Conservation (phyloP, 2,329 filamentous ascomycete species). For the Colletotrichum camelliae region DNA sequence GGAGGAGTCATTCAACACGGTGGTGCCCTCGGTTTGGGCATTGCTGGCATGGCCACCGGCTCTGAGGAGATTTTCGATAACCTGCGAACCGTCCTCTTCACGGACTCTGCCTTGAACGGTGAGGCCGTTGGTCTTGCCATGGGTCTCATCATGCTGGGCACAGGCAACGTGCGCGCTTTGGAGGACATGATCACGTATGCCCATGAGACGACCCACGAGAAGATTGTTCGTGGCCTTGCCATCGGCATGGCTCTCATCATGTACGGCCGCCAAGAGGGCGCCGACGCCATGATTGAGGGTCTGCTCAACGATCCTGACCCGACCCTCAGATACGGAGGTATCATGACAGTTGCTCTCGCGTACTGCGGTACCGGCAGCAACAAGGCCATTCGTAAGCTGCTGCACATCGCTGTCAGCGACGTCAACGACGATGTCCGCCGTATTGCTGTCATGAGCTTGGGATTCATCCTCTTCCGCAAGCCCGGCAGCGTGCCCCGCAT, state of each 20-base stretch:
- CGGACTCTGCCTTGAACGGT: conserved; percentile 94
- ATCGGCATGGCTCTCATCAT: conserved; percentile 98
- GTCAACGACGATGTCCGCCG: conserved; percentile 97
- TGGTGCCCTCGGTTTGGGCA: conserved; percentile 91
- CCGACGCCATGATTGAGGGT: conserved; percentile 92
- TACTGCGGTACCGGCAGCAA: conserved; percentile 98
- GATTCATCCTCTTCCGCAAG: conserved; percentile 98
- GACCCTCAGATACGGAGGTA: conserved; percentile 92
- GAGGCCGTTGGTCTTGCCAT: conserved; percentile 95
- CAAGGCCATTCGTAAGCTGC: conserved; percentile 94
- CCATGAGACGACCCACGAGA: conserved; percentile 97
- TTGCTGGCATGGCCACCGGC: conserved; percentile 96
- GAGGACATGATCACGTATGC: conserved; percentile 98
- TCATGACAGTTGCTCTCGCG: conserved; percentile 97
- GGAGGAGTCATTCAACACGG: conserved; percentile 95
- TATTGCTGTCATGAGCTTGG: conserved; percentile 95
- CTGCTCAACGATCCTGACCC: conserved; percentile 93
- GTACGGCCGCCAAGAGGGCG: conserved; percentile 94
- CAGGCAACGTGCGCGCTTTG: conserved; percentile 90
- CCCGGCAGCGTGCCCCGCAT: conserved; percentile 96
- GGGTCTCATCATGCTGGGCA: conserved; percentile 98
- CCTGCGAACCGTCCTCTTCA: conserved; percentile 86
- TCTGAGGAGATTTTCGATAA: conserved; percentile 90
- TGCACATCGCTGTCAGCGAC: conserved; percentile 96
- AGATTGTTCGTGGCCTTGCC: conserved; percentile 94